Evolutionary conservation across 805 yeast species (phyloP), one percentile per base, ranked within the genome.

Genomic region (Saturnispora sekii): DNA sequence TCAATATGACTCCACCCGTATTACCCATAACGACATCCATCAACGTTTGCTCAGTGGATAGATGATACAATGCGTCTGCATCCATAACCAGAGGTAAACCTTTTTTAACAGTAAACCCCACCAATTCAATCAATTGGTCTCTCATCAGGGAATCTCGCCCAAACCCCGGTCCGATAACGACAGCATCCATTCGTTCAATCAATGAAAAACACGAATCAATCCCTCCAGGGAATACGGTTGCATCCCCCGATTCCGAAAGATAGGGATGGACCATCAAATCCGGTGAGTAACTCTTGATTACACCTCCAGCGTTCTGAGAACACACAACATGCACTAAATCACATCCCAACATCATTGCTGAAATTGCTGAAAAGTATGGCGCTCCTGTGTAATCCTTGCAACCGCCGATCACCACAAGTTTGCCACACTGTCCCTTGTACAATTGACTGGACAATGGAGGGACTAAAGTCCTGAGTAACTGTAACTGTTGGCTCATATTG

Each of bases 371-470:
- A 61, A 93, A 93, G 62, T 71, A 93, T 2, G 97, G 97, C 0
- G 98, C 98, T 0, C 98, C 98, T 0, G 97, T 89, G 60, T 88
- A 90, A 60, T 90, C 97, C 60, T 84, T 89, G 61, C 93, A 81
- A 1, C 98, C 98, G 17, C 98, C 98, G 50, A 90, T 74, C 1
- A 90, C 85, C 10, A 81, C 86, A 2, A 90, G 69, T 47, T 86
- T 72, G 5, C 97, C 97, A 60, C 77, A 72, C 60, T 90, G 97
- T 17, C 98, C 98, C 61, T 90, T 90, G 65, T 90, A 82, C 60
- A 84, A 83, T 12, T 59, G 55, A 5, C 84, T 77, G 2, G 72
- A 64, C 31, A 89, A 64, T 2, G 96, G 97, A 34, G 95, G 96
- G 9, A 90, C 70, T 21, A 21, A 21, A 5, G 26, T 21, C 6